Base-by-base conservation (phyloP, 108 stramenopile genomes). In the Conticribra guillardii region DNA sequence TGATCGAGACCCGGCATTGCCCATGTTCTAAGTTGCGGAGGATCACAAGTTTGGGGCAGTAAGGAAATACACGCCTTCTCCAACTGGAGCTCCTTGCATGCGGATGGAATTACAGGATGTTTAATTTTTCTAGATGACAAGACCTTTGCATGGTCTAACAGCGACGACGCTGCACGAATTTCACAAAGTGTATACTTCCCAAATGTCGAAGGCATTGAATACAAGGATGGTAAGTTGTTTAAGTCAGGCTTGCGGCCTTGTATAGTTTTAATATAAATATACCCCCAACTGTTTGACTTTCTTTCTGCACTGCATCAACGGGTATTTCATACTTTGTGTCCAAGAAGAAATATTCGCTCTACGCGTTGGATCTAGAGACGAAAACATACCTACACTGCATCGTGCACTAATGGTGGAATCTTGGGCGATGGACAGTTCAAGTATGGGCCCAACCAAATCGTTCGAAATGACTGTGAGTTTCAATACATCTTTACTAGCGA, bases 161-260 rank as follows among this genome's bases (percentile, higher is more conserved):
- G 55, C 32, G 58, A 79, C 24, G 50, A 69, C 17, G 73, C 53
- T 22, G 82, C 59, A 15, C 33, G 78, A 27, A 60, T 44, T 18
- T 79, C 74, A 28, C 76, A 77, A 45, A 32, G 54, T 8, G 8
- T n/a, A 7, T 74, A 82, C 65, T 86, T 54, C 37, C 72, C 70
- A 9, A 64, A 72, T 65, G 28, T 48, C 19, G 85, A 86, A 59
- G 87, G 87, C n/a, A 82, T 88, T 59, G 80, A 85, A 17, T 41
- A 65, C 31, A 32, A 32, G 11, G 75, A 80, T 57, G 72, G 74
- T 41, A 56, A 44, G 59, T 24, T 4, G n/a, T 23, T 22, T 45
- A 22, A 22, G 15, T n/a, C 1, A 57, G n/a, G n/a, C n/a, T n/a
- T n/a, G n/a, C n/a, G n/a, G 7, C 1, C 0, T 57, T 11, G 3